These are phyloP conservation scores for Chrysophaeum taylorii DNA, from an alignment of 352 stramenopile genomes.

Conservation along the genomic window DNA sequence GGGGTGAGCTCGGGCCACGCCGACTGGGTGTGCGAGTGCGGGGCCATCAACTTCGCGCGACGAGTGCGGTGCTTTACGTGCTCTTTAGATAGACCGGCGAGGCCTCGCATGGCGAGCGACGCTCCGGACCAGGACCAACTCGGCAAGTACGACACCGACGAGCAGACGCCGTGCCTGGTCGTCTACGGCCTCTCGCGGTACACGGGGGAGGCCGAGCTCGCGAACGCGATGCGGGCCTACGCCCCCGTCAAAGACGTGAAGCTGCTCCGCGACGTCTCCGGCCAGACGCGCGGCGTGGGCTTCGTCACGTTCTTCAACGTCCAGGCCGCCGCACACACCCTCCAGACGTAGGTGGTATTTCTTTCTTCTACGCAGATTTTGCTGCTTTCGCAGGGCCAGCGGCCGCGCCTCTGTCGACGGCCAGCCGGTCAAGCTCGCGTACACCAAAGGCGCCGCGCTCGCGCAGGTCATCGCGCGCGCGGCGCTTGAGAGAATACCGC, in stretches of 20 bases:
- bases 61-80: not conserved
- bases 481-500: too few relatives aligned
- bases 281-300: conserved; percentile 4
- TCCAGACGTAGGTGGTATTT: not conserved
- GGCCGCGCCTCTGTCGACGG: not conserved
- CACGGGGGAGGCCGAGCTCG: not conserved
- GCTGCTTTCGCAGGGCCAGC: too few relatives aligned
- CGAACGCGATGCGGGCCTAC: not conserved
- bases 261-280: not conserved
- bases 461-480: not conserved
- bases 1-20: too few relatives aligned
- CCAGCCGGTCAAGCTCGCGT: not conserved
- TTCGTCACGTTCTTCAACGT: not conserved
- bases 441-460: not conserved
- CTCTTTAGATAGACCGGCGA: not conserved
- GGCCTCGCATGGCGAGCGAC: not conserved
- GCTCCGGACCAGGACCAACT: not conserved
- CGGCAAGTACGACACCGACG: not conserved
- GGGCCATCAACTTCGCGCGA: not conserved
- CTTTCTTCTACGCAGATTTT: too few relatives aligned
- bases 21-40: conserved; percentile 9
- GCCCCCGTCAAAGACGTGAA: not conserved
- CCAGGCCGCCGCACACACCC: not conserved
- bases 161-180: not conserved
- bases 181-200: not conserved